Percentiles rank a stretch among this genome's conserved stretches.
Evolutionary conservation across 1,139 yeast species (phyloP).

Genomic region (Sugiyamaella xylanicola): DNA sequence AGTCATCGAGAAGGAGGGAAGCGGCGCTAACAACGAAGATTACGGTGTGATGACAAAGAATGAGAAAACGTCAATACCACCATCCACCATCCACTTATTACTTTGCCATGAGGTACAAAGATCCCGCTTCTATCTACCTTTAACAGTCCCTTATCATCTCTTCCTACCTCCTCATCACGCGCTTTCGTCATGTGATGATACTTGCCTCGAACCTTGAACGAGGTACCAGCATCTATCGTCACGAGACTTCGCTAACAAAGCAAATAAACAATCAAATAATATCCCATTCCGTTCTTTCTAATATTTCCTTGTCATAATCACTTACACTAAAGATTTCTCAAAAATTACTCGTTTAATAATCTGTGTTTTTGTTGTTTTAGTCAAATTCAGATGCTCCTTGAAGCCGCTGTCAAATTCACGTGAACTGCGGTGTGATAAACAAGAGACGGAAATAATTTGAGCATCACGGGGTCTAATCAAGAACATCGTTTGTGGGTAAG

Average conservation of each 20-base stretch:
- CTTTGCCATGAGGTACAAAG: too few relatives aligned
- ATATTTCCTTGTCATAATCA: too few relatives aligned
- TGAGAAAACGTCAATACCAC: too few relatives aligned
- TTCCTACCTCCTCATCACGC: constrained; percentile 1
- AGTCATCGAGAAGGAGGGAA: too few relatives aligned
- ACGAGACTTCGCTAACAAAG: constrained; percentile 18
- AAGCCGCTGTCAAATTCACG: constrained; percentile 3
- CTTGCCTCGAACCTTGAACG: not conserved
- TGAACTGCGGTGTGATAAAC: not conserved
- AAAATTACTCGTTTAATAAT: too few relatives aligned
- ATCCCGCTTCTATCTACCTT: too few relatives aligned
- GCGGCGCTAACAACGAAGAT: too few relatives aligned
- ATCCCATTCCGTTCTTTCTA: too few relatives aligned
- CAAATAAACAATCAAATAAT: too few relatives aligned
- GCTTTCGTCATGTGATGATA: constrained; percentile 17
- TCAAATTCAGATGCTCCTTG: not conserved
- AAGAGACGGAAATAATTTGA: not conserved
- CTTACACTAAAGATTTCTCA: too few relatives aligned
- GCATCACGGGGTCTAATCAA: not conserved
- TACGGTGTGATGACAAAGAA: too few relatives aligned
- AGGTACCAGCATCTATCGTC: not conserved
- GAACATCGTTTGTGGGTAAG: not conserved
- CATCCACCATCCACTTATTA: too few relatives aligned
- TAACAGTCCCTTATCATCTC: not conserved
- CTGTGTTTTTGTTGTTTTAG: not conserved